Evolutionary conservation across 192 early-diverging fungal genomes (phyloP), one percentile per base, ranked within the genome.

Genomic region (Backusella parvicylindrica): DNA sequence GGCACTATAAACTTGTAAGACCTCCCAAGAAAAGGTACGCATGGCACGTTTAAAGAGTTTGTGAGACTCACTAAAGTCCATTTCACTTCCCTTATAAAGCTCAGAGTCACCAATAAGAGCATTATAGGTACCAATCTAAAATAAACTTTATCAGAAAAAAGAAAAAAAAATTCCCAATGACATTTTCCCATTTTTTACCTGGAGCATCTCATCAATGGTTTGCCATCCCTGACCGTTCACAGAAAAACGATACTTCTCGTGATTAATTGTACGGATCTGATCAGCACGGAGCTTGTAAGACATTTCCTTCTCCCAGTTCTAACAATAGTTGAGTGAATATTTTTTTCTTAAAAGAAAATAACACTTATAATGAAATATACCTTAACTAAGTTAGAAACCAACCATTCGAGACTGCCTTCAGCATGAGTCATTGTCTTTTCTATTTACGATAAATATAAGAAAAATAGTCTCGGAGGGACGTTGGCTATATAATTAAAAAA

Each of bases 231-330:
- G 38, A 12, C 83, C 83, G 50, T 84, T 84, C 37, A 77, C 77
- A 30, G 83, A 84, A 56, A 84, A 84, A 41, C 76, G 73, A 66
- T 84, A 84, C 50, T 78, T 77, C 37, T 82, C 71, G 40, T 71
- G 75, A 33, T 82, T 71, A 28, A 84, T 84, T n/a, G 83, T 84
- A 53, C 83, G 83, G 53, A 76, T 78, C 63, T 84, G 73, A 47
- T 77, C 83, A 26, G 81, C 81, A 47, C 68, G 68, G 12, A 78
- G 64, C 70, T 84, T 84, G 50, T 78, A 84, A 16, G 83, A 84
- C 21, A 77, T 75, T 32, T 84, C 83, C 71, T 84, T 84, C 64
- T 84, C 83, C 83, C 83, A 84, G 81, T 84, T 84, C 78, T 79
- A 75, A 47, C 4, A 28, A 12, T 23, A 60, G 53, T 60, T 28